Evolutionary conservation across 805 yeast genomes (phyloP).

Genomic region (Schwanniomyces pseudopolymorphus): DNA sequence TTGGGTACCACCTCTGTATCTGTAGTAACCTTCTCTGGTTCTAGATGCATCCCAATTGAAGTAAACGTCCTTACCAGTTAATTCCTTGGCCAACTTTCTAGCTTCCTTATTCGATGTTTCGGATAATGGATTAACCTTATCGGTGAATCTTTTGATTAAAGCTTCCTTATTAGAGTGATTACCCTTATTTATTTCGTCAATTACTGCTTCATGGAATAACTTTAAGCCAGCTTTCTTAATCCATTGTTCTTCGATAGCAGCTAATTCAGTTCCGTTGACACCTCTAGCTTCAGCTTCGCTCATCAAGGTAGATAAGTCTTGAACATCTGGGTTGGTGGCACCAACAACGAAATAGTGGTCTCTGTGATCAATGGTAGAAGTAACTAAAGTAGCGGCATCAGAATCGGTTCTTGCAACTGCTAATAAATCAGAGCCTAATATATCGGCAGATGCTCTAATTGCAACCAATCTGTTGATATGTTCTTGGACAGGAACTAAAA

Average conservation of each 20-base stretch:
- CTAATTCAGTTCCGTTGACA: slow-evolving; percentile 66
- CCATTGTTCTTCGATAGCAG: slow-evolving; percentile 81
- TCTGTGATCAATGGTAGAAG: slow-evolving; percentile 90
- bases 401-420: slow-evolving; percentile 96
- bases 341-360: slow-evolving; percentile 94
- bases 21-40: slow-evolving; percentile 95
- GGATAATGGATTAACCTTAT: slow-evolving; percentile 71
- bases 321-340: slow-evolving; percentile 79
- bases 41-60: slow-evolving; percentile 96
- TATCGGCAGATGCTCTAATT: slow-evolving; percentile 92
- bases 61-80: slow-evolving; percentile 79
- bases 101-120: slow-evolving; percentile 80
- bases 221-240: slow-evolving; percentile 75
- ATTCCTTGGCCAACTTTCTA: slow-evolving; percentile 65
- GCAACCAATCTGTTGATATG: slow-evolving; percentile 94
- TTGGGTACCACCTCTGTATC: slow-evolving; percentile 94
- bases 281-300: slow-evolving; percentile 79
- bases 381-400: slow-evolving; percentile 93
- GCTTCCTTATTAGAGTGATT: slow-evolving; percentile 57
- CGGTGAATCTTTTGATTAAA: slow-evolving; percentile 63
- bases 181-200: slow-evolving; percentile 72
- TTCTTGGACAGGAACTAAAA: slow-evolving; percentile 95
- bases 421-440: slow-evolving; percentile 81
- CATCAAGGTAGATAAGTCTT: slow-evolving; percentile 75
- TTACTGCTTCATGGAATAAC: slow-evolving; percentile 88